These are phyloP conservation scores for Beta lomatogona DNA, from an alignment of 179 eudicot genomes.

Conservation along the genomic window DNA sequence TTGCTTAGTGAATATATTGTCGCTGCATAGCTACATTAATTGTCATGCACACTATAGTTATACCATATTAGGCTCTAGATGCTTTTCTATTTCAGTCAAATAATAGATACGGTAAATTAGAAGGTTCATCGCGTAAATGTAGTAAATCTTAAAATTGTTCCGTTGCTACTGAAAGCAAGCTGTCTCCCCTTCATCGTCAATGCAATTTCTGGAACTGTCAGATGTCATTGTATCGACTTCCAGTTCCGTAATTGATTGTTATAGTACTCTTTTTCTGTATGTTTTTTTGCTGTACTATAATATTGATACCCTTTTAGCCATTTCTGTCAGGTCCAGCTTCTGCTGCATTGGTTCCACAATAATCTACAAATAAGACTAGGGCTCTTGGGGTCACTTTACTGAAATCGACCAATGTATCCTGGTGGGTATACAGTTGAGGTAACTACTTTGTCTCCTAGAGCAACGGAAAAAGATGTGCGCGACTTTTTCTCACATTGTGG, in stretches of 20 bases:
- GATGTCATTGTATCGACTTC: not conserved
- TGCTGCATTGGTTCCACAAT: constrained; percentile 1
- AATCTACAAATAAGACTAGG: not conserved
- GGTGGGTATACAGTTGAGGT: constrained; percentile 69
- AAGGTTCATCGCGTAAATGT: not conserved
- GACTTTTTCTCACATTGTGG: constrained; percentile 82
- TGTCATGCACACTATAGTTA: not conserved
- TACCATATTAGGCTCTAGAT: not conserved
- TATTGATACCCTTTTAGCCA: not conserved
- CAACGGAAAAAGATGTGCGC: constrained; percentile 71
- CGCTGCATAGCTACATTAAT: not conserved
- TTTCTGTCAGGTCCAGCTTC: constrained; percentile 12
- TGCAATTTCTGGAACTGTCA: not conserved
- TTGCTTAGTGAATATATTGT: not conserved
- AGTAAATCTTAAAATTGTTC: not conserved
- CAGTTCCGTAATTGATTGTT: not conserved
- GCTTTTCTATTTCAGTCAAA: not conserved
- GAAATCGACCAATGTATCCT: constrained; percentile 48
- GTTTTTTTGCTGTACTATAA: not conserved
- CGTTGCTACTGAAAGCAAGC: not conserved
- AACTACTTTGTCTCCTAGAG: constrained; percentile 62
- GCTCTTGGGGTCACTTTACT: not conserved
- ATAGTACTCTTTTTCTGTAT: not conserved
- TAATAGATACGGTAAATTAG: too few relatives aligned
- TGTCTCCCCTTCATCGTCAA: not conserved